Conservation (phyloP, 2,329 filamentous ascomycete species). For the Talaromyces sp. region DNA sequence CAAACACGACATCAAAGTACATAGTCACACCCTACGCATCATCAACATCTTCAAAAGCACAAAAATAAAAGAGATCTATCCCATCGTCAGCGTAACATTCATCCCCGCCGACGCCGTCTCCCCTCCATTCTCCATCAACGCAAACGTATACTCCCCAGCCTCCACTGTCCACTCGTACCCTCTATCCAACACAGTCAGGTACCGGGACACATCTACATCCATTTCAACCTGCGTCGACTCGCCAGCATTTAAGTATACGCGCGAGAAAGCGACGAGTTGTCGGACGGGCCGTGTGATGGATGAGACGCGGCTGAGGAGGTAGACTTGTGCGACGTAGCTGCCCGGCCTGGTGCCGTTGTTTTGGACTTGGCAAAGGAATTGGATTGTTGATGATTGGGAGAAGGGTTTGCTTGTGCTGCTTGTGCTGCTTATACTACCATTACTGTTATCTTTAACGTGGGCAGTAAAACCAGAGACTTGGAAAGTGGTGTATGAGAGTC, state of each 20-base stretch:
- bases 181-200: constrained; percentile 39
- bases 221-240: constrained; percentile 22
- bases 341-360: background rate
- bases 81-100: constrained; percentile 26
- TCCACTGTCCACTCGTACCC: constrained; percentile 41
- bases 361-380: background rate
- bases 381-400: background rate
- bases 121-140: constrained; percentile 38
- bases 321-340: background rate
- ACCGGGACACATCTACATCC: constrained; percentile 23
- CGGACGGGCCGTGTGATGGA: background rate
- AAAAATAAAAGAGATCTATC: background rate
- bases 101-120: constrained; percentile 22
- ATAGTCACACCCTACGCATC: background rate
- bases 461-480: background rate
- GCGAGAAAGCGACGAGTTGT: background rate
- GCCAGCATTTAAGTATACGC: constrained; percentile 10
- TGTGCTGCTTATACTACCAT: too few species aligned
- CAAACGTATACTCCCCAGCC: constrained; percentile 39
- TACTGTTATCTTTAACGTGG: background rate
- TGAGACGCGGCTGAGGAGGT: background rate
- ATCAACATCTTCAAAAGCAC: background rate
- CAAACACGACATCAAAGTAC: too few species aligned
- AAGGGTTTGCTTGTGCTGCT: background rate
- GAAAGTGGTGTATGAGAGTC: constrained; percentile 16